phyloP scores from a whole-genome alignment of 495 filamentous ascomycete species.

The Delitschia confertaspora region DNA sequence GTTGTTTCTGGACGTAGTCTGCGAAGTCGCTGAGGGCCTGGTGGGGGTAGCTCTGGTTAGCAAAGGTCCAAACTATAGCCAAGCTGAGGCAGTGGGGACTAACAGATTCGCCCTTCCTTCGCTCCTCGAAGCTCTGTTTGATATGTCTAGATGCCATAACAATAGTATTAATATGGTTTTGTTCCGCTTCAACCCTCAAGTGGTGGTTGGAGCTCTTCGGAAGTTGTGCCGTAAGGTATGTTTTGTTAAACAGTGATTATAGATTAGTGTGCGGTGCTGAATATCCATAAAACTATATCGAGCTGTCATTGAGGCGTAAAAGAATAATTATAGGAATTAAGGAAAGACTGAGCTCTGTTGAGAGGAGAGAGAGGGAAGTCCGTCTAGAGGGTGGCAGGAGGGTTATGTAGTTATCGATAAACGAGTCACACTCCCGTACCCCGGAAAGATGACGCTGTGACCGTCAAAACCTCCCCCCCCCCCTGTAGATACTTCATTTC shows the following conservation, averaged over 20 bases:
- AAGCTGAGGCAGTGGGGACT: constrained; percentile 18
- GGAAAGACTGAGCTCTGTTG: neutral
- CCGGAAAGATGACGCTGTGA: constrained; percentile 6
- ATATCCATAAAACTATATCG: constrained; percentile 12
- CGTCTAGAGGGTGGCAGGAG: neutral
- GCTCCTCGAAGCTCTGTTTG: constrained; percentile 41
- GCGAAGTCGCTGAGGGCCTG: constrained; percentile 94
- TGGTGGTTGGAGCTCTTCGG: neutral
- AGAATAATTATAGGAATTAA: constrained; percentile 1
- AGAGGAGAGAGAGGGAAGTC: neutral
- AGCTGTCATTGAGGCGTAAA: constrained; percentile 17
- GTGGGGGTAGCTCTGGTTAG: neutral
- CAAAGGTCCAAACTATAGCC: too few relatives aligned
- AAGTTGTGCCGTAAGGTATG: constrained; percentile 7
- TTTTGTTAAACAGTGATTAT: constrained; percentile 2
- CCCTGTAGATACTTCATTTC: neutral
- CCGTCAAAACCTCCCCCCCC: neutral
- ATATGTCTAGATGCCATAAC: constrained; percentile 22
- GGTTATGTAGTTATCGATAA: constrained; percentile 12
- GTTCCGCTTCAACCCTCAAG: neutral
- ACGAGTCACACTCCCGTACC: constrained; percentile 5
- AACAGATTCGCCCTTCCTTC: constrained; percentile 79
- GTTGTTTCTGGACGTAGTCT: constrained; percentile 94
- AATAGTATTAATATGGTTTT: constrained; percentile 3
- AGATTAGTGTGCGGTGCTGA: constrained; percentile 2